Evolutionary conservation across 2,329 filamentous ascomycete species (phyloP), one percentile per base, ranked within the genome.

Genomic region (Penicillium digitatum): DNA sequence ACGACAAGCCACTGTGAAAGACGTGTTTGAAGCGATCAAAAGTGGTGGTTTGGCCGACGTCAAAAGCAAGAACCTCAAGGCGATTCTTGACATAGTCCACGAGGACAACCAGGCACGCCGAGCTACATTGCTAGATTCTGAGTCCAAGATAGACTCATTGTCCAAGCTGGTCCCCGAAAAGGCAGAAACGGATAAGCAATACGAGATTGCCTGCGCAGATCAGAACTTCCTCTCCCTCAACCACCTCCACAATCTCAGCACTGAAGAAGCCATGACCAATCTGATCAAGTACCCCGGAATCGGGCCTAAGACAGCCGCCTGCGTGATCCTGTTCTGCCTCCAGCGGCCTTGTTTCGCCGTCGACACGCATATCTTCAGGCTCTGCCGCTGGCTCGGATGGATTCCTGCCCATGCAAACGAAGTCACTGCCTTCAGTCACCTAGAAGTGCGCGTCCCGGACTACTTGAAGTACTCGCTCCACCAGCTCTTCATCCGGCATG

Each of bases 11-110:
- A 71, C 82, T 1, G 68, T 82, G 5, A 76, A 81, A 37, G 82
- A 87, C 6, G 77, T 94, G n/a, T 82, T 82, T 43, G 75, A 86
- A 48, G 82, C 87, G 0, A 90, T 94, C 66, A 85, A 84, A 62
- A 73, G 76, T 8, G 89, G 88, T 10, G 90, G 90, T 0, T 76
- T 92, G 2, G 87, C 84, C 2, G 80, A 82, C n/a, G 78, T 79
- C 16, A 94, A 92, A 72, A 86, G 84, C 56, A 85, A 81, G 49
- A 79, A 86, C 61, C 89, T 95, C 66, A 90, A 92, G 69, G 73
- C 74, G 16, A 90, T 90, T 34, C 77, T 95, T 9, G 82, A 90
- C 48, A 83, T 85, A 71, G 87, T 91, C 0, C 84, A 87, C 65
- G 76, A 84, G 42, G 85, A 90, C 62, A 90, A 89, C 35, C 77